Evolutionary conservation across 805 yeast genomes (phyloP).

Genomic region (Teunomyces barrocoloradensis): DNA sequence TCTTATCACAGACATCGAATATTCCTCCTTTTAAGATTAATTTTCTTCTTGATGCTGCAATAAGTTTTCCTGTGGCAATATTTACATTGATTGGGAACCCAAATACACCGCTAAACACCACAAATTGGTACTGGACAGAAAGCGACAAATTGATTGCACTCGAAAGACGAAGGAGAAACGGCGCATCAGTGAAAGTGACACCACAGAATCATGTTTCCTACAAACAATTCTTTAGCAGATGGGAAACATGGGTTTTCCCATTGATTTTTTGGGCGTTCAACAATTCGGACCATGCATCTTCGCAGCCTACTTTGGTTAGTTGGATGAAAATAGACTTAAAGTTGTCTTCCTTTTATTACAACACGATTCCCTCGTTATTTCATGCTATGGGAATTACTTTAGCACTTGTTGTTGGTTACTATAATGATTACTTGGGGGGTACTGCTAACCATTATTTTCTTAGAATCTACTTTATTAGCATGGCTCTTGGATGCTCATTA

Average conservation of each 20-base stretch:
- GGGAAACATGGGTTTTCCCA: constrained; percentile 19
- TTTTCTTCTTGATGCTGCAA: constrained; percentile 18
- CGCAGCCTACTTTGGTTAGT: constrained; percentile 43
- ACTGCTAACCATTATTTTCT: constrained; percentile 14
- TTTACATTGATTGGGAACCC: constrained; percentile 19
- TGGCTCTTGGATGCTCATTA: constrained; percentile 16
- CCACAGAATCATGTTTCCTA: not conserved
- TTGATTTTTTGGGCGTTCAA: constrained; percentile 35
- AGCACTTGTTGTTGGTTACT: constrained; percentile 33
- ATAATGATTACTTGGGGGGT: constrained; percentile 36
- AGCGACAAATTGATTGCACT: constrained; percentile 12
- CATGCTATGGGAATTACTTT: constrained; percentile 38
- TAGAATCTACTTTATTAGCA: constrained; percentile 11
- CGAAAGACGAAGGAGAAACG: constrained; percentile 15
- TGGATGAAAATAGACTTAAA: constrained; percentile 43
- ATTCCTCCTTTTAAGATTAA: constrained; percentile 18
- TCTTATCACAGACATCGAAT: constrained; percentile 10
- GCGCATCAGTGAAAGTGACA: constrained; percentile 10
- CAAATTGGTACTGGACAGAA: constrained; percentile 9
- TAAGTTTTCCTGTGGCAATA: constrained; percentile 16
- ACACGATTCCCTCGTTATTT: constrained; percentile 40
- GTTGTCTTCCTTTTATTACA: constrained; percentile 32
- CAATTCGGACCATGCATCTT: constrained; percentile 28
- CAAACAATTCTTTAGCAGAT: constrained; percentile 11
- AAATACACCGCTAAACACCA: constrained; percentile 18